Conservation (phyloP, 1,139 yeast species). For the Hyphopichia burtonii region DNA sequence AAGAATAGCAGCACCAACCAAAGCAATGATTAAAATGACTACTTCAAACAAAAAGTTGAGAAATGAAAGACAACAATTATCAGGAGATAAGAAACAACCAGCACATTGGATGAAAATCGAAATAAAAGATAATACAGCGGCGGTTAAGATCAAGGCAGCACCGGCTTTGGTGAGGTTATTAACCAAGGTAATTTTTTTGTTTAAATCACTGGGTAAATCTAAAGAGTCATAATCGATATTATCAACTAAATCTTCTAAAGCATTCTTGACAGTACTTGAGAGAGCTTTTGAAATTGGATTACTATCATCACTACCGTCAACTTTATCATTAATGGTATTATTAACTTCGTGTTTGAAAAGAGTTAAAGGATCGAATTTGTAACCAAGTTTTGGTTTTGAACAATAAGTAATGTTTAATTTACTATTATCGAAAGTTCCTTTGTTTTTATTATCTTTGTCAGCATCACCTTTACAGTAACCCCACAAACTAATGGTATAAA, state of each 20-base stretch:
- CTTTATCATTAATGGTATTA: slow-evolving; percentile 23
- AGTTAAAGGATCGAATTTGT: slow-evolving; percentile 51
- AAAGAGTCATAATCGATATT: slow-evolving; percentile 29
- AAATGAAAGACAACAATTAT: slow-evolving; percentile 38
- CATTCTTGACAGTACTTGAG: slow-evolving; percentile 18
- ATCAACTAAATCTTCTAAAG: slow-evolving; percentile 28
- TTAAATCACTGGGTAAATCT: slow-evolving; percentile 38
- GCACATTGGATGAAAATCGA: slow-evolving; percentile 30
- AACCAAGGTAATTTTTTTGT: slow-evolving; percentile 30
- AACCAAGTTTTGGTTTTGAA: slow-evolving; percentile 48
- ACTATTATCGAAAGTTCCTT: slow-evolving; percentile 29
- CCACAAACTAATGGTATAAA: slow-evolving; percentile 66
- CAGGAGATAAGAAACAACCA: slow-evolving; percentile 37
- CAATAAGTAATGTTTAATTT: slow-evolving; percentile 54
- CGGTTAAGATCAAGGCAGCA: slow-evolving; percentile 29
- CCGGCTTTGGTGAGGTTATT: slow-evolving; percentile 25
- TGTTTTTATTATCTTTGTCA: slow-evolving; percentile 10
- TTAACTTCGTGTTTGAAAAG: slow-evolving; percentile 45
- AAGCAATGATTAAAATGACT: slow-evolving; percentile 27
- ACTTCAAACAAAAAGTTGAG: slow-evolving; percentile 38
- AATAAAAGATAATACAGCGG: slow-evolving; percentile 25
- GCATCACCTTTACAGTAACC: slow-evolving; percentile 67
- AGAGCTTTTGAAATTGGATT: slow-evolving; percentile 15
- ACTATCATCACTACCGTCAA: slow-evolving; percentile 19
- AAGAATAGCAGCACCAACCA: slow-evolving; percentile 34